A percentile compares a stretch with the other conserved stretches of the same genome.
phyloP scores from a whole-genome alignment of 306 rosid genomes.

The Cicer cuneatum region DNA sequence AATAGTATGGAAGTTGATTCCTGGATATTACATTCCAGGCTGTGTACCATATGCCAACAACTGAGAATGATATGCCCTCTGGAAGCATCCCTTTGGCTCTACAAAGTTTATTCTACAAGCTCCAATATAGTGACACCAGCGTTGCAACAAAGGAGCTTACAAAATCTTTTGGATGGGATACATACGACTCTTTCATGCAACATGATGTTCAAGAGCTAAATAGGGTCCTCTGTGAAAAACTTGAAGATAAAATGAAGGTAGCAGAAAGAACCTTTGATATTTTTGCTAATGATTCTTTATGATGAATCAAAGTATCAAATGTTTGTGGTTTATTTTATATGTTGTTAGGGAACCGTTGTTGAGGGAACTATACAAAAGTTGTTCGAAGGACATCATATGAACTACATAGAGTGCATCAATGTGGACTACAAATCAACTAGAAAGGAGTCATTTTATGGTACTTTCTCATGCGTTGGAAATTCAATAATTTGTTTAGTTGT shows the following conservation, averaged over 20 bases:
- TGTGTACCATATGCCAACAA: slow-evolving; percentile 90
- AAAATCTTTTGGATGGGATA: slow-evolving; percentile 91
- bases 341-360: slow-evolving; percentile 85
- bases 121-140: slow-evolving; percentile 78
- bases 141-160: slow-evolving; percentile 88
- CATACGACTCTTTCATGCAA: slow-evolving; percentile 87
- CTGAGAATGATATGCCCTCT: slow-evolving; percentile 82
- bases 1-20: slow-evolving; percentile 38
- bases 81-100: slow-evolving; percentile 85
- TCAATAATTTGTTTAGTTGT: slow-evolving; percentile 22
- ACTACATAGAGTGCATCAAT: slow-evolving; percentile 91
- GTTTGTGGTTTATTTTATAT: slow-evolving; percentile 31
- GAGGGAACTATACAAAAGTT: slow-evolving; percentile 97
- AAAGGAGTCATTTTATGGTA: slow-evolving; percentile 97
- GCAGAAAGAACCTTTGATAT: slow-evolving; percentile 8
- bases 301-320: slow-evolving; percentile 24
- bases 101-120: slow-evolving; percentile 84
- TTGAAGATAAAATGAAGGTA: slow-evolving; percentile 90
- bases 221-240: slow-evolving; percentile 78
- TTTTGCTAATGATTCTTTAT: slow-evolving; percentile 8
- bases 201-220: slow-evolving; percentile 89
- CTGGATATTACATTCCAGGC: slow-evolving; percentile 64
- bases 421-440: slow-evolving; percentile 96
- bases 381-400: slow-evolving; percentile 97
- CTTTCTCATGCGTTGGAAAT: slow-evolving; percentile 9